A percentile compares a stretch with the other conserved stretches of the same genome.
Evolutionary conservation across 2,329 filamentous ascomycete species (phyloP).

Genomic region (Venturia carpophila): DNA sequence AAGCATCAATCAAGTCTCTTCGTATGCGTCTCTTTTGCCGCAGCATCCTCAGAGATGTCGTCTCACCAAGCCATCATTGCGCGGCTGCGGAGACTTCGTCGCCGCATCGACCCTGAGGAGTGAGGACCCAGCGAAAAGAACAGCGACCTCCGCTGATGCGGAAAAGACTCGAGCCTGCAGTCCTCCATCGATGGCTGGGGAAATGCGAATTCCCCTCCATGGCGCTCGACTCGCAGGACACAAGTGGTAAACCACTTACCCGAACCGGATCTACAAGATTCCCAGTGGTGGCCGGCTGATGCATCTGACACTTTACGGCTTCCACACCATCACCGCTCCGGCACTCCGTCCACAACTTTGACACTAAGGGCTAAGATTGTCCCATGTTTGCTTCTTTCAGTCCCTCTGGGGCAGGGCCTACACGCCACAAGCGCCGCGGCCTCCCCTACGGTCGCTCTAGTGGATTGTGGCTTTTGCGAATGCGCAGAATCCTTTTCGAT

Average conservation of each 20-base stretch:
- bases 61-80: background rate
- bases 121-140: background rate
- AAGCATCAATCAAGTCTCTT: background rate
- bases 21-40: background rate
- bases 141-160: background rate
- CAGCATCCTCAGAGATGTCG: background rate
- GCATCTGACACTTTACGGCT: background rate
- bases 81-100: background rate
- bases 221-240: background rate
- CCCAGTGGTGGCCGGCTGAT: background rate
- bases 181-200: background rate
- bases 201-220: background rate
- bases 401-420: background rate
- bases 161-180: background rate
- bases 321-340: background rate
- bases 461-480: background rate
- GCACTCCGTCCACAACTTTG: background rate
- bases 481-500: constrained; percentile 7
- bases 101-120: constrained; percentile 1
- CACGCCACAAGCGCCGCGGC: constrained; percentile 7
- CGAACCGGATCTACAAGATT: background rate
- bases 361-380: no score
- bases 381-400: constrained; percentile 8
- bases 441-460: constrained; percentile 3
- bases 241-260: background rate